phyloP scores from a whole-genome alignment of 257 asterid genomes.

The Marsdenia floribunda region DNA sequence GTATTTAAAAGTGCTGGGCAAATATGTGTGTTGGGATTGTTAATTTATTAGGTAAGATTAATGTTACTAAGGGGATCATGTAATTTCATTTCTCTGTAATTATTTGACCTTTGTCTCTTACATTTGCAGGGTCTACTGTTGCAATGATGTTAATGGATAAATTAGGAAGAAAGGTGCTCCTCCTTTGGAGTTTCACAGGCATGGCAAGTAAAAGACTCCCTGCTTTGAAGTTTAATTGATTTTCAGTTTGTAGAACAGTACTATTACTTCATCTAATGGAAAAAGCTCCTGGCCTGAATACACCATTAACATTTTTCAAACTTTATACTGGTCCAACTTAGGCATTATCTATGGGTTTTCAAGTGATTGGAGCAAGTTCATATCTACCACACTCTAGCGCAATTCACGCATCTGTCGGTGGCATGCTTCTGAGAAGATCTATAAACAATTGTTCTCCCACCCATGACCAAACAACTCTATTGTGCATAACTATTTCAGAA shows the following conservation, averaged over 20 bases:
- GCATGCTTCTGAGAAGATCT: constrained; percentile 52
- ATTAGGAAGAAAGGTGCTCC: constrained; percentile 85
- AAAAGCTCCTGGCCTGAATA: background rate
- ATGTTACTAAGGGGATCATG: constrained; percentile 5
- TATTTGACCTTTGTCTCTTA: constrained; percentile 12
- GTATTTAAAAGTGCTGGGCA: constrained; percentile 84
- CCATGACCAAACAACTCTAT: background rate
- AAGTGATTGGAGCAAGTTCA: constrained; percentile 60
- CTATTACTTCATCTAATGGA: background rate
- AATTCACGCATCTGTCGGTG: constrained; percentile 65
- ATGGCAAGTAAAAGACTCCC: constrained; percentile 65
- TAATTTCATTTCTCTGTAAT: background rate
- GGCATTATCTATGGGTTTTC: constrained; percentile 68
- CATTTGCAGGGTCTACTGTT: constrained; percentile 57
- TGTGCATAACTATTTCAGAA: background rate
- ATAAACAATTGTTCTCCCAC: background rate
- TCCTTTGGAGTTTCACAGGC: constrained; percentile 83
- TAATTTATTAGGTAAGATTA: constrained; percentile 61
- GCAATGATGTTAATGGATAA: constrained; percentile 95
- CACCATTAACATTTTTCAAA: background rate
- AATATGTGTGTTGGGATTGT: constrained; percentile 74
- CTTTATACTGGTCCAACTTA: constrained; percentile 29
- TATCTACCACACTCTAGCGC: constrained; percentile 32
- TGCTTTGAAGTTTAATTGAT: background rate
- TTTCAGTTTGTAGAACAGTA: background rate